phyloP scores from a whole-genome alignment of 2,329 filamentous ascomycete species.

The Nothomitra cinnamomea region DNA sequence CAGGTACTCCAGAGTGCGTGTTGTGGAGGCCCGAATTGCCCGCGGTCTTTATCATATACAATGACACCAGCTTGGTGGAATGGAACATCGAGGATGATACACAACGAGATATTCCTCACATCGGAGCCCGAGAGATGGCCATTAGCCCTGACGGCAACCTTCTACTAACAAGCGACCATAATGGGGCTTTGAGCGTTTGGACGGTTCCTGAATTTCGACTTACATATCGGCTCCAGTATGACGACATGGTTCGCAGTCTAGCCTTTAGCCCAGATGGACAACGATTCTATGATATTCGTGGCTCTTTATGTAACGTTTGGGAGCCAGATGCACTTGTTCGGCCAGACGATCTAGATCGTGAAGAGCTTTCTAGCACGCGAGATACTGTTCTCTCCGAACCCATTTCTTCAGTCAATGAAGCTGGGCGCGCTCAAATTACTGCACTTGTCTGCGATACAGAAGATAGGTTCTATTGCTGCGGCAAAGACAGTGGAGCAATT shows the following conservation, averaged over 20 bases:
- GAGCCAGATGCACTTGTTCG: slow-evolving; percentile 19
- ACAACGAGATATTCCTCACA: neutral
- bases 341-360: neutral
- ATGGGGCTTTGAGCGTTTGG: neutral
- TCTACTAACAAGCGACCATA: neutral
- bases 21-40: neutral
- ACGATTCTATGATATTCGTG: slow-evolving; percentile 19
- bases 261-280: slow-evolving; percentile 18
- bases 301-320: slow-evolving; percentile 21
- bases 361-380: neutral
- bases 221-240: slow-evolving; percentile 6
- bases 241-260: neutral
- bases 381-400: neutral
- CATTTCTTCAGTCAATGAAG: neutral
- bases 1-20: neutral
- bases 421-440: neutral
- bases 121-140: neutral
- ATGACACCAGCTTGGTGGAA: neutral
- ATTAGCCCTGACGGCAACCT: neutral
- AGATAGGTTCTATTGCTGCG: neutral
- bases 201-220: slow-evolving; percentile 3
- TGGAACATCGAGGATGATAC: neutral
- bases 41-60: neutral
- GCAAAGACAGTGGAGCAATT: neutral
- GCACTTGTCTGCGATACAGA: neutral